Evolutionary conservation across 1,284 basidiomycete species (phyloP).

Genomic region (Ganoderma multipileum): DNA sequence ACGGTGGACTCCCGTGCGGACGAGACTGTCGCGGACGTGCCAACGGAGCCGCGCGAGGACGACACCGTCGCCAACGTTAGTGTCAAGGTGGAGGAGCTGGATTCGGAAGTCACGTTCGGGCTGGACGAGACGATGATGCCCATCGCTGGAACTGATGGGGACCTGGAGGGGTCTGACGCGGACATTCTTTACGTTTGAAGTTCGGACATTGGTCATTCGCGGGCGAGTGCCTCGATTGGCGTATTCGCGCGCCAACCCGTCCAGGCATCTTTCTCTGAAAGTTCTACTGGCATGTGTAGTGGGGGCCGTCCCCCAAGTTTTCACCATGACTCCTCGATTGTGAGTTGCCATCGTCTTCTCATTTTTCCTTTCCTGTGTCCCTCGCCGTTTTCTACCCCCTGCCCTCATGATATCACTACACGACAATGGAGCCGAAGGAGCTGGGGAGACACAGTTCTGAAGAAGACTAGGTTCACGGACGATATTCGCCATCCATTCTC

Average conservation of each 20-base stretch:
- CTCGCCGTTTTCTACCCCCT: too few species aligned
- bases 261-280: too few species aligned
- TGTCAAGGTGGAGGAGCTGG: slow-evolving; percentile 24
- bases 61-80: too few species aligned
- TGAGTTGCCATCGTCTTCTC: too few species aligned
- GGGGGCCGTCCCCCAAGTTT: too few species aligned
- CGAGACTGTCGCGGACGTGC: neutral
- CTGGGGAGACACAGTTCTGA: neutral
- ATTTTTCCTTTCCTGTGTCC: too few species aligned
- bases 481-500: neutral
- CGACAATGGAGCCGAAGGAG: neutral
- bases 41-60: neutral
- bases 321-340: too few species aligned
- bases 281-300: too few species aligned
- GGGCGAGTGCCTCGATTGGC: too few species aligned
- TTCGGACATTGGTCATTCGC: neutral
- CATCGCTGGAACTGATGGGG: slow-evolving; percentile 10
- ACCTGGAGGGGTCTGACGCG: neutral
- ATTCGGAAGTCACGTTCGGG: slow-evolving; percentile 30
- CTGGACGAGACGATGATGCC: slow-evolving; percentile 34
- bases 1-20: slow-evolving; percentile 1
- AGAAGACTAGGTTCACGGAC: neutral
- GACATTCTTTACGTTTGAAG: neutral
- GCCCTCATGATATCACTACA: too few species aligned
- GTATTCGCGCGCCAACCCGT: too few species aligned